Conservation (phyloP, 1,284 basidiomycete genomes). For the Boletus smithii region DNA sequence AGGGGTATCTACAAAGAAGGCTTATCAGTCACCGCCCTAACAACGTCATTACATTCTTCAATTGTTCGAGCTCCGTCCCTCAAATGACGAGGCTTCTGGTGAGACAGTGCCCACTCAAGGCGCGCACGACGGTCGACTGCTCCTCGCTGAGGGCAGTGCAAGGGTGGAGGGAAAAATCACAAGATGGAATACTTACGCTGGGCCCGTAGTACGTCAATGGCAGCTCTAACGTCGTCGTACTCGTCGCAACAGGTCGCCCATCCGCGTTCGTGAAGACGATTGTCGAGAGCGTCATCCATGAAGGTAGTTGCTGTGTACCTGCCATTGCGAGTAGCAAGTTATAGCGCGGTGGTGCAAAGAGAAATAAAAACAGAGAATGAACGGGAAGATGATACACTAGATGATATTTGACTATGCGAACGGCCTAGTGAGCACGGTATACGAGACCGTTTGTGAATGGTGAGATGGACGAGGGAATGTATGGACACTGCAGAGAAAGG, state of each 20-base stretch:
- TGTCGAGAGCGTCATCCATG: constrained; percentile 60
- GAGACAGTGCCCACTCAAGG: not conserved
- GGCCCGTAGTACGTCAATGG: constrained; percentile 74
- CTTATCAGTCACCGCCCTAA: constrained; percentile 12
- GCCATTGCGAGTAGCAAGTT: constrained; percentile 30
- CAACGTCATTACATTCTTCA: constrained; percentile 10
- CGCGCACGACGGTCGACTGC: not conserved
- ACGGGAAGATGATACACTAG: not conserved
- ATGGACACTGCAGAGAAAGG: constrained; percentile 12
- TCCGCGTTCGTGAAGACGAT: constrained; percentile 47
- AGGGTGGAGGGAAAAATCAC: not conserved
- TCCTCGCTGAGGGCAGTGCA: not conserved
- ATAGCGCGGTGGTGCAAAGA: not conserved
- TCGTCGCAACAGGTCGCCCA: constrained; percentile 50
- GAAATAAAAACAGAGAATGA: constrained; percentile 8
- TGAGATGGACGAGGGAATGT: constrained; percentile 27
- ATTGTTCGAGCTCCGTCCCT: constrained; percentile 1
- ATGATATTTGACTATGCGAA: constrained; percentile 6
- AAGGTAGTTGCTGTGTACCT: constrained; percentile 57
- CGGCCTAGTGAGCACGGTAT: too few species aligned
- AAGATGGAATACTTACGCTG: constrained; percentile 48
- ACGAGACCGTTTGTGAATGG: constrained; percentile 5
- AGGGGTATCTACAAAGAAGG: constrained; percentile 57
- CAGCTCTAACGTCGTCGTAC: constrained; percentile 50
- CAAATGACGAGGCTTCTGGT: not conserved